These are phyloP conservation scores for Chlamydomonas incerta DNA, from an alignment of 139 green algal genomes.

Conservation along the genomic window DNA sequence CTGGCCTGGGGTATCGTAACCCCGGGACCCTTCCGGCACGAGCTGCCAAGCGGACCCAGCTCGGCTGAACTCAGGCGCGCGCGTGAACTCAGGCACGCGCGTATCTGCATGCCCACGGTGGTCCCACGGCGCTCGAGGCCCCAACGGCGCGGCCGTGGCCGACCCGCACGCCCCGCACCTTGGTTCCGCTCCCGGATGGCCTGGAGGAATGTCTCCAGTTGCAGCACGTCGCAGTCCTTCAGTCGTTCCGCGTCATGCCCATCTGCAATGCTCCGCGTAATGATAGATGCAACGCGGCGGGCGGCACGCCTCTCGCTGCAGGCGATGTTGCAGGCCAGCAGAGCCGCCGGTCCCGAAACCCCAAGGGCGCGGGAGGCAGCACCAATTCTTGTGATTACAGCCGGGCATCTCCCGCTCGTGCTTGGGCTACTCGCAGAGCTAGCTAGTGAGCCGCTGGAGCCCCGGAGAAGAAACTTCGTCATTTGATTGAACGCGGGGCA, in stretches of 20 bases:
- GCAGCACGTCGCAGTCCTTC: conserved; percentile 35
- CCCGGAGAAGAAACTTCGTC: no score
- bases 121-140: no score
- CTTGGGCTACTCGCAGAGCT: no score
- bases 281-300: background rate
- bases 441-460: no score
- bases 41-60: no score
- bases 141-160: no score
- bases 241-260: conserved; percentile 20
- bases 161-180: background rate
- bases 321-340: background rate
- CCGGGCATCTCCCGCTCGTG: no score
- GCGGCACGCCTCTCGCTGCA: background rate
- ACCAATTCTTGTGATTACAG: no score
- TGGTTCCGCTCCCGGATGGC: conserved; percentile 8
- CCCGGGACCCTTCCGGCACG: no score
- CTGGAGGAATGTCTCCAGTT: conserved; percentile 47
- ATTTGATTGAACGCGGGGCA: no score
- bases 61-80: background rate
- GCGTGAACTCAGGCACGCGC: background rate
- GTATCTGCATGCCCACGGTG: background rate
- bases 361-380: no score
- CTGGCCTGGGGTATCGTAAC: no score
- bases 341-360: background rate
- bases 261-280: conserved; percentile 26